Evolutionary conservation across 1,139 yeast species (phyloP).

Genomic region (Wickerhamomyces sp.): DNA sequence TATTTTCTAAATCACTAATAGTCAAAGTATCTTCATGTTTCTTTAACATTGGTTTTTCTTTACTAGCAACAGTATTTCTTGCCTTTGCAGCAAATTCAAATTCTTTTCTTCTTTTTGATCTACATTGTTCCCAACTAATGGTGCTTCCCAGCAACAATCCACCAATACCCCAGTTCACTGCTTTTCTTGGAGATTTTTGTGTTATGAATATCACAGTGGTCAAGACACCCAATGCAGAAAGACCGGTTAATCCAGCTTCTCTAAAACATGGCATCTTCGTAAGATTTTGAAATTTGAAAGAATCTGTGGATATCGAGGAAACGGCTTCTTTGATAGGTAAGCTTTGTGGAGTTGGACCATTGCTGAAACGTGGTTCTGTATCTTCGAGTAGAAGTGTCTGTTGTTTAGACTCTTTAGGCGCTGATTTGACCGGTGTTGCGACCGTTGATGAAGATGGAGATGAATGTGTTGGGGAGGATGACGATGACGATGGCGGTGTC

Average conservation of each 20-base stretch:
- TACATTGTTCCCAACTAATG: conserved; percentile 91
- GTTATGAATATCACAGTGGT: conserved; percentile 68
- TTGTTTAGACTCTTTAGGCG: neutral
- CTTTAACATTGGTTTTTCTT: conserved; percentile 36
- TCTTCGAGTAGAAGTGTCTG: conserved; percentile 29
- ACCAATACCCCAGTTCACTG: conserved; percentile 79
- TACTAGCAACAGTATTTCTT: conserved; percentile 38
- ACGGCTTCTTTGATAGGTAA: conserved; percentile 29
- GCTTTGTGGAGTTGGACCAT: conserved; percentile 24
- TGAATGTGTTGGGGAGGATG: conserved; percentile 8
- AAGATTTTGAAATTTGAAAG: conserved; percentile 52
- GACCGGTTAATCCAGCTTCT: conserved; percentile 83
- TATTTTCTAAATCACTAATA: conserved; percentile 8
- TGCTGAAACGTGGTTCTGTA: conserved; percentile 31
- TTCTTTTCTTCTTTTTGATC: conserved; percentile 61
- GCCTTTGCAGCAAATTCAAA: conserved; percentile 56
- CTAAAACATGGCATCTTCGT: conserved; percentile 82
- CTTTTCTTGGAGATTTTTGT: conserved; percentile 55
- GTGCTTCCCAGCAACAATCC: conserved; percentile 77
- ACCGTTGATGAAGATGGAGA: conserved; percentile 2
- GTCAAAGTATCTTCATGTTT: conserved; percentile 17
- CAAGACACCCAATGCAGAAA: conserved; percentile 76
- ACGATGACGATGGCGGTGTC: conserved; percentile 2
- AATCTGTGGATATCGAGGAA: conserved; percentile 32
- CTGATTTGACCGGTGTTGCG: conserved; percentile 9